A percentile compares a stretch with the other conserved stretches of the same genome.
These are phyloP conservation scores for Penstemon davidsonii DNA, from an alignment of 257 asterid species.

Conservation along the genomic window DNA sequence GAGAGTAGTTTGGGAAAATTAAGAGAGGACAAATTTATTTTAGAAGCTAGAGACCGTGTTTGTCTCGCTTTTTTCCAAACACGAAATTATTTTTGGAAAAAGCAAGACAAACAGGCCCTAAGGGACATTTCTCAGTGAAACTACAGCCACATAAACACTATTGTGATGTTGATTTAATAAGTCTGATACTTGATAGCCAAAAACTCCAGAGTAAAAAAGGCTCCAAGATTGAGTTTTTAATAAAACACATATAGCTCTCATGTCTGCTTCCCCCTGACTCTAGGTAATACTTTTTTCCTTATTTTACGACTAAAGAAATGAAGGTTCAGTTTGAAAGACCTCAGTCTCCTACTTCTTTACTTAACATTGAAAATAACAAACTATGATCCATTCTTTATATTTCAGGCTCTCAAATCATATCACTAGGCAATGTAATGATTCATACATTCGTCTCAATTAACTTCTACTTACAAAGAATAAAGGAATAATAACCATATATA, in stretches of 20 bases:
- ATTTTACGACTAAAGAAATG: not conserved
- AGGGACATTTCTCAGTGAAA: no score
- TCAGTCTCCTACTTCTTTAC: not conserved
- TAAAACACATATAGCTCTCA: not conserved
- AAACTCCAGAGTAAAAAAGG: not conserved
- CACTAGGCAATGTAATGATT: constrained; percentile 3
- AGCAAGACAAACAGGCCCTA: no score
- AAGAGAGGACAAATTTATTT: no score
- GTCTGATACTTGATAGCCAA: constrained; percentile 15
- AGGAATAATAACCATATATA: constrained; percentile 1
- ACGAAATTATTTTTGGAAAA: no score
- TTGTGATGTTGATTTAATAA: constrained; percentile 14
- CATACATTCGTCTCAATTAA: not conserved
- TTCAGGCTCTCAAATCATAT: constrained; percentile 4
- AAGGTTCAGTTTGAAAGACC: not conserved
- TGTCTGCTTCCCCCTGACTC: no score
- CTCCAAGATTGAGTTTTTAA: not conserved
- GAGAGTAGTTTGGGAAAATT: no score
- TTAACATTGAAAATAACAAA: not conserved
- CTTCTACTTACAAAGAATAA: not conserved
- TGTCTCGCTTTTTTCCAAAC: no score
- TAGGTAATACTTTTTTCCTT: not conserved
- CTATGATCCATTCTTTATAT: not conserved
- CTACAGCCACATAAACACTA: not conserved
- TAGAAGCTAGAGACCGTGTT: no score